Evolutionary conservation across 495 filamentous ascomycete species (phyloP), one percentile per base, ranked within the genome.

Genomic region (Sordaria brevicollis): DNA sequence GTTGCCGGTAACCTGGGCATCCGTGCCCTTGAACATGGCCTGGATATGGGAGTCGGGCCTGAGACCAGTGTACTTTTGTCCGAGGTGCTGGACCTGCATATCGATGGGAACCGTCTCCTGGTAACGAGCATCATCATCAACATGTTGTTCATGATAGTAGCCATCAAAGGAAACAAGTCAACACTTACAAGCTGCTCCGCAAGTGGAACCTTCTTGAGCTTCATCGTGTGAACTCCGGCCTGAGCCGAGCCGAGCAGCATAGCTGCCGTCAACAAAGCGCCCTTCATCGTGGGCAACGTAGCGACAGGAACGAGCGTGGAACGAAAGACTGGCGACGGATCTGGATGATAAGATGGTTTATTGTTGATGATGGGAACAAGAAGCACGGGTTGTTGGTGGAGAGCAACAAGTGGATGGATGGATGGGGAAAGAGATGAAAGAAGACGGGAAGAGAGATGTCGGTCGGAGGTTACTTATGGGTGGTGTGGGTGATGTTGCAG

Each of bases 121-220:
- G 34, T 66, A 65, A n/a, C 67, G 67, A 66, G 11, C 68, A 62
- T 68, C 35, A 71, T 75, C 41, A 77, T 70, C 70, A 43, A 39
- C 49, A 38, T 25, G 31, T n/a, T 25, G 13, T 15, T 21, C n/a
- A 35, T n/a, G n/a, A n/a, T 65, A 35, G 36, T 66, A 13, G 34
- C 7, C 15, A 66, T 17, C 31, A 34, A 38, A 37, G 21, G 62
- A 49, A 43, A 49, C 41, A n/a, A 49, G 25, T 37, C 67, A 71
- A 67, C 35, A 86, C 91, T 76, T 85, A 96, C 94, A 76, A 99
- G 88, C 83, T 97, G 94, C 80, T 98, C 92, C 29, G 90, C 85
- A 41, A 98, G 85, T 71, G 96, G 92, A 68, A 98, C 83, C 89
- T 99, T 99, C 87, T 96, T 91, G 75, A 99, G 89, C 86, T 96